Conservation (phyloP, 495 filamentous ascomycete genomes). For the Tuber umbilicatum region DNA sequence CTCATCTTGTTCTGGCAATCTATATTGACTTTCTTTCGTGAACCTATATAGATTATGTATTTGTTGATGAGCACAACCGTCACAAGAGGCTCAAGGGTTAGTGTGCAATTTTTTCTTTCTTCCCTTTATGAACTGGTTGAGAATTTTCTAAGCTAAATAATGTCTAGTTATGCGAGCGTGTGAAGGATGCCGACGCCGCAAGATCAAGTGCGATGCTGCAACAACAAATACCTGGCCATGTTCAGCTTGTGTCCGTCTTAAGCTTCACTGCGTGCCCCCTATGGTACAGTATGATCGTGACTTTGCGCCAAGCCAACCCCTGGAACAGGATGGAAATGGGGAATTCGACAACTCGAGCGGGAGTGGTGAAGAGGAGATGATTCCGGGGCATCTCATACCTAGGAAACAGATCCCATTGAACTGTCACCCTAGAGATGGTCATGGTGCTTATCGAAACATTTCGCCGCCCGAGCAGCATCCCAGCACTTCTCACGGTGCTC, state of each 20-base stretch:
- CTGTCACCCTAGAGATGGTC: conserved; percentile 33
- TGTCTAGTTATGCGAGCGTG: conserved; percentile 90
- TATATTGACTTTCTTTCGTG: conserved; percentile 7
- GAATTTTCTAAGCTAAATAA: conserved; percentile 27
- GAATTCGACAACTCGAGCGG: conserved; percentile 47
- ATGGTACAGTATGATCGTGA: conserved; percentile 81
- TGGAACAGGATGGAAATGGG: conserved; percentile 38
- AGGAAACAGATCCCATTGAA: conserved; percentile 32
- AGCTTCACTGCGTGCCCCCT: conserved; percentile 87
- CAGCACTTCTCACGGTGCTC: conserved; percentile 23
- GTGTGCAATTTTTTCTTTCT: conserved; percentile 12
- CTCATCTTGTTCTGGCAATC: conserved; percentile 8
- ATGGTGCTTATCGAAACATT: conserved; percentile 25
- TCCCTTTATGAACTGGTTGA: conserved; percentile 3
- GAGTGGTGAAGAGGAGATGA: conserved; percentile 54
- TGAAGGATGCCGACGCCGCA: conserved; percentile 84
- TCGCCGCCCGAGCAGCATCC: conserved; percentile 34
- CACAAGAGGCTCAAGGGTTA: conserved; percentile 95
- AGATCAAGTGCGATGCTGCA: conserved; percentile 95
- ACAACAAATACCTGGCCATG: conserved; percentile 98
- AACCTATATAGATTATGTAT: conserved; percentile 75
- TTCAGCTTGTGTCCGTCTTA: conserved; percentile 84
- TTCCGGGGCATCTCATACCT: conserved; percentile 37
- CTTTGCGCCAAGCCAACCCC: conserved; percentile 47
- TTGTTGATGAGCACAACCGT: conserved; percentile 97